Base-by-base conservation (phyloP, 768 basidiomycete genomes). In the Lactarius sanguifluus region DNA sequence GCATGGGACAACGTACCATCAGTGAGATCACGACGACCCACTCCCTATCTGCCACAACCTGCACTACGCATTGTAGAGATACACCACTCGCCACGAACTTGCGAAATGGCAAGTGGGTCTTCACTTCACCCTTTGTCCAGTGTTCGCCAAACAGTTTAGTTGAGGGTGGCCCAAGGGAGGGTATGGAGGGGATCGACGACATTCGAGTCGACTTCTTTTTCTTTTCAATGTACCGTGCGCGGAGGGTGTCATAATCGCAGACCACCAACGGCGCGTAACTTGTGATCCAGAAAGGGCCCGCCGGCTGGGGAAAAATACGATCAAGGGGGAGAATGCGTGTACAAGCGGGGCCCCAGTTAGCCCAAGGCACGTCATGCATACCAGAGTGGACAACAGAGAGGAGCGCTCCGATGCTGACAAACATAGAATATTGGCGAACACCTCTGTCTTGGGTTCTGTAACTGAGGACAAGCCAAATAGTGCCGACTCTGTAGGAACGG, bases 201-300 rank as follows among this genome's bases (percentile, higher is more conserved):
- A 7, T 9, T 9, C 32, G 32, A 34, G 32, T 30, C 3, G 15
- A 32, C 25, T 3, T 10, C 8, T 50, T 50, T 23, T 50, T 23
- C 47, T 13, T 50, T 23, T 50, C 5, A 0, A 54, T 25, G 2
- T 25, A 57, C 23, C 47, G 57, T 23, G 61, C 25, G 3, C 65
- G 65, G n/a, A 66, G 47, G 3, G 10, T 6, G 2, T 57, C 60
- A 28, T 66, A 62, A n/a, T 66, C 65, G 36, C 65, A 60, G 32
- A 66, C 30, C 16, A 57, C 47, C 36, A 66, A 12, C 20, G 65
- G 65, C 16, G 65, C 56, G 28, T 28, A 38, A 12, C 23, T 45
- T 36, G 41, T 52, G 40, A 62, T 62, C 65, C 61, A 66, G 23
- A 62, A 62, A 20, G 61, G 52, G 23, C 65, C 65, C 41, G 61